Base-by-base conservation (phyloP, 2,329 filamentous ascomycete genomes). In the Penicillium sp. region DNA sequence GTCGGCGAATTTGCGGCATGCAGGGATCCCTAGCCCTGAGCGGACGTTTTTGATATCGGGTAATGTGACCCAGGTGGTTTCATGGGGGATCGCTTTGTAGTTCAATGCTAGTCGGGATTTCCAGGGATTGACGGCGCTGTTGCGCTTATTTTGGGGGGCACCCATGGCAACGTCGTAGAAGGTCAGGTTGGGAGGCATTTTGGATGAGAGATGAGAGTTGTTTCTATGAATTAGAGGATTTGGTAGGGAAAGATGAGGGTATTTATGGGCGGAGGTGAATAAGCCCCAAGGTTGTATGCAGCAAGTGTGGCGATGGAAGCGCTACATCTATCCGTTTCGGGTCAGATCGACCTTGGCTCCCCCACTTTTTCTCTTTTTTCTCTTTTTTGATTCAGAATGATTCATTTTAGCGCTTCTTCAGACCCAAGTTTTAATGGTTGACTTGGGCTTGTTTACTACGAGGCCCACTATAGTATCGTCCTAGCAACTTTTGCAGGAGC, bases 1-100 rank as follows among this genome's bases (percentile, higher is more conserved):
- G 60, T 87, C 79, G 57, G 75, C 75, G 52, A 81, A 79, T 55
- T 80, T 82, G 62, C 85, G 83, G 18, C 74, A 75, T 1, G 84
- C 70, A 0, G 78, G 75, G 0, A 81, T 69, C 2, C 73, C 63
- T 21, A 86, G 77, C 5, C 61, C 48, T 13, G 68, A 68, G 47
- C 83, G 84, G 5, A 81, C 75, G 27, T 73, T 66, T 36, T 70
- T 31, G 29, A 88, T 77, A 57, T 85, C 78, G 4, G 79, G 77
- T 5, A 87, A 63, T 6, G 77, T 64, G 1, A 84, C 75, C 81
- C 82, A 87, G 50, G 66, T 59, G 8, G 80, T 82, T n/a, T 63
- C 67, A 67, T 81, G 81, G 1, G 78, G 67, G 5, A 78, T 45
- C 1, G 41, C 22, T 59, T 82, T 83, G 73, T 78, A 78, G 59